A percentile compares a stretch with the other conserved stretches of the same genome.
These are phyloP conservation scores for Psidium guajava DNA, from an alignment of 345 rosid genomes.

Conservation along the genomic window DNA sequence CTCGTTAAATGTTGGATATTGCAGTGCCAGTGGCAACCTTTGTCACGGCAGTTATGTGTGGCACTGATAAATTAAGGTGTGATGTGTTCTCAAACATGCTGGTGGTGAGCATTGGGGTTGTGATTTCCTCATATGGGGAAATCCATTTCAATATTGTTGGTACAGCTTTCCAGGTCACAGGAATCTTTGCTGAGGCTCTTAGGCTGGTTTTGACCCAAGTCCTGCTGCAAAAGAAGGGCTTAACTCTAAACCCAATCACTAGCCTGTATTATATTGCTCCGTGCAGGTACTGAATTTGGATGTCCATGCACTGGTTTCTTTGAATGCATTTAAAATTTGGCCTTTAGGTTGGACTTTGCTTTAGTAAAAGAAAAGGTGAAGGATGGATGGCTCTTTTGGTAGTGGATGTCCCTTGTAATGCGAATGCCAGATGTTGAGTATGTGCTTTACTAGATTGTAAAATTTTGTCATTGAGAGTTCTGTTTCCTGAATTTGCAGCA, in stretches of 20 bases:
- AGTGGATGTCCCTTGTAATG: background rate
- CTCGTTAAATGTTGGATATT: slow-evolving; percentile 22
- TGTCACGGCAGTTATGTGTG: slow-evolving; percentile 75
- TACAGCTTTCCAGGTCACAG: slow-evolving; percentile 88
- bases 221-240: slow-evolving; percentile 88
- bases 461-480: background rate
- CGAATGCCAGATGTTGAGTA: background rate
- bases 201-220: slow-evolving; percentile 95
- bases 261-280: slow-evolving; percentile 97
- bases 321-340: background rate
- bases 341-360: background rate
- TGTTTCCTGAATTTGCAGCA: background rate
- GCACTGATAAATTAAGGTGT: slow-evolving; percentile 88
- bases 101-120: slow-evolving; percentile 94
- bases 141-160: slow-evolving; percentile 88
- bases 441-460: background rate
- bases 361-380: background rate
- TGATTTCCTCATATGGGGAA: slow-evolving; percentile 91
- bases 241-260: slow-evolving; percentile 82
- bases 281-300: slow-evolving; percentile 59
- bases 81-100: slow-evolving; percentile 88
- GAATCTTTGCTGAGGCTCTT: slow-evolving; percentile 95
- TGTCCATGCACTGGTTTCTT: background rate
- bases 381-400: background rate
- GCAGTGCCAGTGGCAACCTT: slow-evolving; percentile 98